Conservation (phyloP, 139 green algal genomes). For the Nannochloris sp. region DNA sequence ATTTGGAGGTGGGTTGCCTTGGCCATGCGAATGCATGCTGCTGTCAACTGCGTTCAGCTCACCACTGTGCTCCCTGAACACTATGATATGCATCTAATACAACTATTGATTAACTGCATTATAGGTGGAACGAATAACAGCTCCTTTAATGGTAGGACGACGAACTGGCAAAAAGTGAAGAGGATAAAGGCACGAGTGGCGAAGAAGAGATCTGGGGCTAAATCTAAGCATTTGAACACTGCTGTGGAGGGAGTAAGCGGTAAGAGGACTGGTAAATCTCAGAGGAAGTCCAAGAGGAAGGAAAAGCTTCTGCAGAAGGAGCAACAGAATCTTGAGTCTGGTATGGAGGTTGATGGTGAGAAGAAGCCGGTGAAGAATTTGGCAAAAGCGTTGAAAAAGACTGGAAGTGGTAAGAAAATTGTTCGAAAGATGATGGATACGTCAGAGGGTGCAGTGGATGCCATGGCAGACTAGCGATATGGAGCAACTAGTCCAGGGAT, state of each 20-base stretch:
- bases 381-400: background rate
- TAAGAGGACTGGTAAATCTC: slow-evolving; percentile 19
- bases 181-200: slow-evolving; percentile 15
- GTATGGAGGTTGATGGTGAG: slow-evolving; percentile 28
- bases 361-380: slow-evolving; percentile 7
- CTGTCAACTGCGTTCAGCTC: too few species aligned
- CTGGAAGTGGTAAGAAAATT: background rate
- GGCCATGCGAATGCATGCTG: too few species aligned
- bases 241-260: slow-evolving; percentile 17
- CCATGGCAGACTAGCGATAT: too few species aligned
- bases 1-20: too few species aligned
- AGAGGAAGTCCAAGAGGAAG: slow-evolving; percentile 15
- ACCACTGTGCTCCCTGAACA: too few species aligned
- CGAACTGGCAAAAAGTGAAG: slow-evolving; percentile 22
- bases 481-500: background rate
- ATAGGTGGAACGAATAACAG: slow-evolving; percentile 14
- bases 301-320: slow-evolving; percentile 38
- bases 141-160: slow-evolving; percentile 16
- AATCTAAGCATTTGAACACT: background rate
- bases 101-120: background rate
- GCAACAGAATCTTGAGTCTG: slow-evolving; percentile 27
- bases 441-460: too few species aligned
- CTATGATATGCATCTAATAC: too few species aligned
- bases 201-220: slow-evolving; percentile 13
- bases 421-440: slow-evolving; percentile 12